Percentiles rank a stretch among this genome's conserved stretches.
These are phyloP conservation scores for Leucogyrophana mollusca DNA, from an alignment of 768 basidiomycete species.

Conservation along the genomic window DNA sequence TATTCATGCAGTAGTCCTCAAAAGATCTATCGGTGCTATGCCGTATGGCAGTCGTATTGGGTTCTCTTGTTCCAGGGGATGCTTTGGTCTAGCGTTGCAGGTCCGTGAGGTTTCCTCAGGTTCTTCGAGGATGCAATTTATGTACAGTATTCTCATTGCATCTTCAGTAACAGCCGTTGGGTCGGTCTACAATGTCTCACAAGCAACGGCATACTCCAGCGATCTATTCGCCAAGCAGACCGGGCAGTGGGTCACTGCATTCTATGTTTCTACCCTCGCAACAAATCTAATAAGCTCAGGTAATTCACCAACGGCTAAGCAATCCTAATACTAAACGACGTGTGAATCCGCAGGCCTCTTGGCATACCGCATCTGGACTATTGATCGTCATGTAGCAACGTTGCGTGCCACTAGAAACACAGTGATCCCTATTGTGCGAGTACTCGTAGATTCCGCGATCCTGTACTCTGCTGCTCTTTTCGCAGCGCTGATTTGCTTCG, in stretches of 20 bases:
- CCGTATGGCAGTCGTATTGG: constrained; percentile 11
- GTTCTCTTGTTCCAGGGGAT: constrained; percentile 9
- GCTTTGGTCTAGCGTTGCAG: constrained; percentile 5
- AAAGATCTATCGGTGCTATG: constrained; percentile 16
- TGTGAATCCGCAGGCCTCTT: constrained; percentile 1
- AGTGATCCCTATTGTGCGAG: constrained; percentile 2
- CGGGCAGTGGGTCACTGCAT: constrained; percentile 5
- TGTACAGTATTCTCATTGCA: neutral
- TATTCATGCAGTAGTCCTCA: neutral
- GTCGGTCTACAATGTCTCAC: constrained; percentile 6
- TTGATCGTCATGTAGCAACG: neutral
- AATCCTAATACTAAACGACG: neutral
- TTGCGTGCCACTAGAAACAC: neutral
- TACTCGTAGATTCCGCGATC: constrained; percentile 8
- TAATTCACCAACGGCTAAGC: neutral
- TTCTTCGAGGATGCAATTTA: neutral
- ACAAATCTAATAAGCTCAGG: constrained; percentile 9
- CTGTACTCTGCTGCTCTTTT: constrained; percentile 6
- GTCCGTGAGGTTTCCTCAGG: constrained; percentile 1
- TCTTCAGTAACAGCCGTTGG: constrained; percentile 1
- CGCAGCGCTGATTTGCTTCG: neutral
- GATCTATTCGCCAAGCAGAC: neutral
- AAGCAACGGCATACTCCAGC: constrained; percentile 2
- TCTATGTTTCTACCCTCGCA: constrained; percentile 4
- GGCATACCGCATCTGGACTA: constrained; percentile 8